Evolutionary conservation across 1,284 basidiomycete species (phyloP), one percentile per base, ranked within the genome.

Genomic region (Naganishia albida): DNA sequence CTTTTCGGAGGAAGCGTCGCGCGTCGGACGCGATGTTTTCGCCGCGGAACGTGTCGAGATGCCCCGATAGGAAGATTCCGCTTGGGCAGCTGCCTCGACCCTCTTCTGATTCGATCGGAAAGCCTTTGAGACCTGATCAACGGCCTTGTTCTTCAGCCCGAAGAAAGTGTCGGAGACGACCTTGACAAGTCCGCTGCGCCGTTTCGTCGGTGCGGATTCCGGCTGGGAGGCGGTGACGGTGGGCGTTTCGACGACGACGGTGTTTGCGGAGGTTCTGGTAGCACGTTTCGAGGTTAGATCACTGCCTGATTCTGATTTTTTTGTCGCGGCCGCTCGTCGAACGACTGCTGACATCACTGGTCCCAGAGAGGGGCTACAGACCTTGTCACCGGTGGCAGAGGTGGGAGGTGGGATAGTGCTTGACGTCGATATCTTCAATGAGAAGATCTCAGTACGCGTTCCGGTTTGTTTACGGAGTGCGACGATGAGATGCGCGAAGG

Each of bases 331-430:
- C 57, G 57, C 46, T 60, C 57, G 30, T 48, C 57, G 57, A 60
- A 60, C 57, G 57, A 39, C 57, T 60, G 57, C 57, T 50, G 57
- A 60, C 57, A 60, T 60, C 20, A 60, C 57, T 30, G 26, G 57
- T 39, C 57, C 57, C 56, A 26, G n/a, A n/a, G n/a, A n/a, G 50
- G 57, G 48, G 57, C 4, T 60, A 60, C 57, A 38, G 34, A 60
- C 57, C 57, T 60, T 60, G 30, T 34, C 49, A 2, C 34, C 10
- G 20, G 40, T n/a, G 10, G 56, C 56, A 20, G 46, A 34, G 26
- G 34, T 20, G 30, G 13, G 16, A 4, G 16, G 25, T 28, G 18
- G n/a, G 46, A 40, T 30, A 30, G 30, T 12, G 15, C 30, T 23
- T 28, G 56, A 28, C 8, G n/a, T n/a, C n/a, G 30, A 59, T 13